phyloP scores from a whole-genome alignment of 129 eudicot genomes.

The Tagetes erecta region DNA sequence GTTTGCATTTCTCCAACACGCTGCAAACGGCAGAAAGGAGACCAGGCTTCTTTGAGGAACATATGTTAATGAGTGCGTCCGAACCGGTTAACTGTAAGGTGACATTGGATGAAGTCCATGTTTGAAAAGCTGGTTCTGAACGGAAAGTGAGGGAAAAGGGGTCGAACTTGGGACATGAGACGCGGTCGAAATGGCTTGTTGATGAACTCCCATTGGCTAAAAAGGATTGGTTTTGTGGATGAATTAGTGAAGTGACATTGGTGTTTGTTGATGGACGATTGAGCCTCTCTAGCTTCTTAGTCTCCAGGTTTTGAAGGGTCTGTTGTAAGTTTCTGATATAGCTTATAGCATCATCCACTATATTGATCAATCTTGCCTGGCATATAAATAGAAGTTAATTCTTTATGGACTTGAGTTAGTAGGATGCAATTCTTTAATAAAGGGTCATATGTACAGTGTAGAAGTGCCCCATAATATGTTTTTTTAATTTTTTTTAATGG shows the following conservation, averaged over 20 bases:
- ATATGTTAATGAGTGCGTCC: slow-evolving; percentile 67
- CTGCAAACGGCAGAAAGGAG: slow-evolving; percentile 50
- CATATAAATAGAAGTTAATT: neutral
- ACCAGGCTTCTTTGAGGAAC: slow-evolving; percentile 50
- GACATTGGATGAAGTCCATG: slow-evolving; percentile 73
- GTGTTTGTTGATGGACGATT: slow-evolving; percentile 24
- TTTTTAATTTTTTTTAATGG: no score
- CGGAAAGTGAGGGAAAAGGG: neutral
- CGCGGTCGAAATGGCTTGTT: slow-evolving; percentile 1
- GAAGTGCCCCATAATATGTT: no score
- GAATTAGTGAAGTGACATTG: slow-evolving; percentile 3
- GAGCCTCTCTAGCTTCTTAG: slow-evolving; percentile 51
- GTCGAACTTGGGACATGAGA: neutral
- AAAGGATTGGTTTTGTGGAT: slow-evolving; percentile 39
- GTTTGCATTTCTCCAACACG: slow-evolving; percentile 60
- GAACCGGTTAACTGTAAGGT: slow-evolving; percentile 54
- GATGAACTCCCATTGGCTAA: slow-evolving; percentile 50
- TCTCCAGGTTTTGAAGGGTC: slow-evolving; percentile 54
- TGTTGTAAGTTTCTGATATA: slow-evolving; percentile 51
- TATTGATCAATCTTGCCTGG: slow-evolving; percentile 71
- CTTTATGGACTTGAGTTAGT: no score
- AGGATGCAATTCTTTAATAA: no score
- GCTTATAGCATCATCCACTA: slow-evolving; percentile 79
- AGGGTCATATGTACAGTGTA: no score
- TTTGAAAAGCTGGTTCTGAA: slow-evolving; percentile 39